Conservation (phyloP, 495 filamentous ascomycete species). For the Penicillium subrubescens region DNA sequence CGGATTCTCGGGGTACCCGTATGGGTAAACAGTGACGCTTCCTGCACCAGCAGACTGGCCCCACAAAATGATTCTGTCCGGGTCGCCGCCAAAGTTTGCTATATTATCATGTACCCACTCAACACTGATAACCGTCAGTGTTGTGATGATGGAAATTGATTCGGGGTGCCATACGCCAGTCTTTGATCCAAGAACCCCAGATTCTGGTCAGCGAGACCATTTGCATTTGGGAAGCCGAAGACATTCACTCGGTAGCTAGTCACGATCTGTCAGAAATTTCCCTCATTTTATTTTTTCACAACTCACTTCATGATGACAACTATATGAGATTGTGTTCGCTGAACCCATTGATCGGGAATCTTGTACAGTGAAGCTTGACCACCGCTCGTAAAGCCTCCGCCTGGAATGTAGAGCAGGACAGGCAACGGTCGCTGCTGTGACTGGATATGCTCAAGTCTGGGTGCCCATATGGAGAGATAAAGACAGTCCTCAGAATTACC, state of each 20-base stretch:
- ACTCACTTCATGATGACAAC: conserved; percentile 18
- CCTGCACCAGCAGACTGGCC: conserved; percentile 17
- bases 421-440: conserved; percentile 10
- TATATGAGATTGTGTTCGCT: conserved; percentile 16
- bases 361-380: conserved; percentile 13
- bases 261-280: background rate
- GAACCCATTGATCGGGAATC: conserved; percentile 16
- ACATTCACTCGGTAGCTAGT: conserved; percentile 18
- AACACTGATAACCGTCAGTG: conserved; percentile 9
- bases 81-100: conserved; percentile 16
- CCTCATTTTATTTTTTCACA: background rate
- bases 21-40: conserved; percentile 12
- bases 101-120: conserved; percentile 38
- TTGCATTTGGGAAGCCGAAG: conserved; percentile 18
- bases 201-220: conserved; percentile 11
- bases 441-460: background rate
- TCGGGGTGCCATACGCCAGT: conserved; percentile 18
- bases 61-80: conserved; percentile 12
- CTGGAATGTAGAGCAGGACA: conserved; percentile 13
- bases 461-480: conserved; percentile 37
- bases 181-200: conserved; percentile 25
- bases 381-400: conserved; percentile 14
- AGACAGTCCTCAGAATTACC: conserved; percentile 36
- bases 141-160: background rate
- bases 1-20: conserved; percentile 9